Base-by-base conservation (phyloP, 2,329 filamentous ascomycete species). In the Aspergillus persii region DNA sequence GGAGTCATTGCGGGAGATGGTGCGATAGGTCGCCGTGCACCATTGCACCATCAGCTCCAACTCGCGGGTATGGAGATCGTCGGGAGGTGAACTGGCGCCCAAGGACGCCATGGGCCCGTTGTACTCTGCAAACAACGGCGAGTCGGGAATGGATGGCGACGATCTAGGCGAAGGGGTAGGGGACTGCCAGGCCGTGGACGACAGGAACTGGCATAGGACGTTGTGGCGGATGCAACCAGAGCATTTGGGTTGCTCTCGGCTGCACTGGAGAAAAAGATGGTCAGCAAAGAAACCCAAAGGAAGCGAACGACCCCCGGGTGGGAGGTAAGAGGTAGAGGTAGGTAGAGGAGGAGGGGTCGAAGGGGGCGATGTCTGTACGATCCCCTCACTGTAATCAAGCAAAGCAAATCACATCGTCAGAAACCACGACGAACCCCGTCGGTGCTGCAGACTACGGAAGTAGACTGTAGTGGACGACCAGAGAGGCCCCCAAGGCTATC, bases 1-100 rank as follows among this genome's bases (percentile, higher is more conserved):
- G 8, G 58, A 31, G 9, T 44, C 47, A 30, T 70, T 65, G 11
- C 64, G 65, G 5, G 71, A 63, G 61, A 75, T 66, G 3, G 71
- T 69, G 33, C 68, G 69, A 59, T 74, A 72, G 11, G 72, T 74
- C 23, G 62, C 66, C 3, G 68, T 74, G 53, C 68, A 73, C 73
- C 72, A 75, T 52, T 74, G 67, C 63, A 73, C 67, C 67, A 73
- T 74, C 48, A 75, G 63, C 57, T 74, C 72, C 11, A 72, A 64
- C 31, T 75, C 72, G 49, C 69, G 59, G n/a, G 70, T 60, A 50
- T 69, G 65, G 12, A 64, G 63, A 11, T 66, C 61, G 26, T 49
- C 56, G 9, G 58, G 12, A 9, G 48, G 55, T 36, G 46, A 29
- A 7, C 18, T 8, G n/a, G 54, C 8, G 44, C 49, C 27, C 27